Base-by-base conservation (phyloP, 202 grass and related monocot genomes). In the Panicum virgatum region DNA sequence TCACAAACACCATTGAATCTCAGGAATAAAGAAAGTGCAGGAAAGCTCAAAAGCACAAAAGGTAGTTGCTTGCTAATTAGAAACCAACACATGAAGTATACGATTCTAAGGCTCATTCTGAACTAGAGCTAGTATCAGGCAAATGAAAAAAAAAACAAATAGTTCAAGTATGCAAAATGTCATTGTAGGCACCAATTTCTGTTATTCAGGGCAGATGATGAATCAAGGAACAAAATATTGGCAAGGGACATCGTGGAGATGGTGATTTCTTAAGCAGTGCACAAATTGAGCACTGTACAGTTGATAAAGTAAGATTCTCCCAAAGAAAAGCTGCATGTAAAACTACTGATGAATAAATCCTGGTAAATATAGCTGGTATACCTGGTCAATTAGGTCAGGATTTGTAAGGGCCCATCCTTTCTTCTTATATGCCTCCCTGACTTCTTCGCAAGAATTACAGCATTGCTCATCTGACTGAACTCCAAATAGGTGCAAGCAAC, bases 391-490 rank as follows among this genome's bases (percentile, higher is more conserved):
- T 73, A 96, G 63, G 47, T 99, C 96, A 50, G 85, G 65, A 69
- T 99, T 96, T 82, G 92, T 88, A 73, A 99, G 79, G 53, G 86
- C 92, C 96, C 96, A 99, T 50, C 91, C 96, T 86, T 96, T 99
- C 84, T 93, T 96, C 80, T 82, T 89, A 89, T 99, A 98, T 77
- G 96, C 92, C 53, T 89, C 96, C 84, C 91, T 89, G 62, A 96
- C 92, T 98, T 98, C 92, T 89, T 99, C 96, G 36, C 96, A 99
- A 37, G 88, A 91, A 91, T 99, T 99, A 84, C 96, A 99, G 72
- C 96, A 99, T 82, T 96, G 89, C 53, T 99, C 96, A 78, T 99
- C 92, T 4, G 89, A 95, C 96, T 99, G 82, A 84, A 80, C 12
- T 69, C 78, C 75, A 7, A 76, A 82, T 76, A 70, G 26, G 32